Evolutionary conservation across 2,329 filamentous ascomycete species (phyloP).

Genomic region (Dothideomycetes sp.): DNA sequence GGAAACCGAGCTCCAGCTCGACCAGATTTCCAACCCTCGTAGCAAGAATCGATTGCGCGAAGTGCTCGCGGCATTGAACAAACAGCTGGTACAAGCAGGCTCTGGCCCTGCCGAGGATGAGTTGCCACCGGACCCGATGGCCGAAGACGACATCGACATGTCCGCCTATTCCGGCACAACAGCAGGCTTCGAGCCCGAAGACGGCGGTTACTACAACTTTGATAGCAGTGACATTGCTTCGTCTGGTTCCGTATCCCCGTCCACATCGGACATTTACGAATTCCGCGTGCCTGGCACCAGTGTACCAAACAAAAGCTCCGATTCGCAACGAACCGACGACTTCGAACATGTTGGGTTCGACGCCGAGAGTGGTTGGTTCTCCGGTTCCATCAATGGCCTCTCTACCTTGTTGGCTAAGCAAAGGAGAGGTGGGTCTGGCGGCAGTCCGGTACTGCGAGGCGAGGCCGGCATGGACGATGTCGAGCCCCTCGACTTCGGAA

Average conservation of each 20-base stretch:
- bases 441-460: conserved; percentile 6
- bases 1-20: conserved; percentile 27
- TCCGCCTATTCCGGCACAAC: conserved; percentile 9
- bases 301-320: conserved; percentile 16
- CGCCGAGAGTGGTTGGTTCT: conserved; percentile 25
- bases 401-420: conserved; percentile 14
- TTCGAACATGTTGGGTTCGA: conserved; percentile 18
- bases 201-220: conserved; percentile 24
- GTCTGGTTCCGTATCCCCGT: conserved; percentile 18
- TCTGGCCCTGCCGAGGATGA: conserved; percentile 22
- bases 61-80: conserved; percentile 24
- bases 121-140: conserved; percentile 18
- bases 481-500: conserved; percentile 4
- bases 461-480: conserved; percentile 8
- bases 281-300: conserved; percentile 17
- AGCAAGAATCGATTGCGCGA: conserved; percentile 24
- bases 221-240: conserved; percentile 20
- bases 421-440: conserved; percentile 9
- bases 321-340: conserved; percentile 7
- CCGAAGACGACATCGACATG: conserved; percentile 17
- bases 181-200: conserved; percentile 25
- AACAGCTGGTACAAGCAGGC: conserved; percentile 25
- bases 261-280: conserved; percentile 23
- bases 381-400: conserved; percentile 25
- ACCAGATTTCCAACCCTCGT: conserved; percentile 24